Percentiles rank a stretch among this genome's conserved stretches.
Conservation (phyloP, 768 basidiomycete species). For the Botryobasidium botryosum region DNA sequence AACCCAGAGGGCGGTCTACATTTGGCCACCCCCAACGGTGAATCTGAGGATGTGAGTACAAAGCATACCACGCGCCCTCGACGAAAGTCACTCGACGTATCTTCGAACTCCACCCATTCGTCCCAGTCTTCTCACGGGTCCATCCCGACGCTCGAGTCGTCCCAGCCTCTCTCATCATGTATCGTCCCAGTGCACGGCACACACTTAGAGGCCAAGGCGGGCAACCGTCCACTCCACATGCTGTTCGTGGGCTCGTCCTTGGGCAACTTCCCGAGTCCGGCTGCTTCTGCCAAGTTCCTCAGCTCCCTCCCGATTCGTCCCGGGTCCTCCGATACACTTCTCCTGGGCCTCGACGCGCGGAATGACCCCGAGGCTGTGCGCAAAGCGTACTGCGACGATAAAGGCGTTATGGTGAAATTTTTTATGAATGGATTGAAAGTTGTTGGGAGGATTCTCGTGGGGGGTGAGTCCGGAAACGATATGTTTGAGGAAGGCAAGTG, state of each 20-base stretch:
- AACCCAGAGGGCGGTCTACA: neutral
- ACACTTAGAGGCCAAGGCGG: neutral
- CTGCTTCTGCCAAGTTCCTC: constrained; percentile 56
- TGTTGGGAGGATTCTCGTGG: constrained; percentile 51
- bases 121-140: constrained; percentile 3
- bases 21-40: neutral
- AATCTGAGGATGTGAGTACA: neutral
- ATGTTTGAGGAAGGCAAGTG: constrained; percentile 37
- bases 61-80: neutral
- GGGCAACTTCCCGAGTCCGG: constrained; percentile 75
- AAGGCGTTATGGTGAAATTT: constrained; percentile 55
- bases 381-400: constrained; percentile 72
- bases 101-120: constrained; percentile 3
- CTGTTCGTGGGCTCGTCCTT: constrained; percentile 85
- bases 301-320: constrained; percentile 59
- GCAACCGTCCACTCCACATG: constrained; percentile 44
- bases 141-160: constrained; percentile 1
- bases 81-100: neutral
- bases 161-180: neutral
- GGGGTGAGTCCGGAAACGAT: too few relatives aligned
- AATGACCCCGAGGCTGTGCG: constrained; percentile 57
- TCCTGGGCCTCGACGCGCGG: constrained; percentile 61
- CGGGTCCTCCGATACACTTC: constrained; percentile 16
- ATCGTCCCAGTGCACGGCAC: neutral
- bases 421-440: constrained; percentile 72